phyloP scores from a whole-genome alignment of 495 filamentous ascomycete genomes.

The Endocarpon pusillum region DNA sequence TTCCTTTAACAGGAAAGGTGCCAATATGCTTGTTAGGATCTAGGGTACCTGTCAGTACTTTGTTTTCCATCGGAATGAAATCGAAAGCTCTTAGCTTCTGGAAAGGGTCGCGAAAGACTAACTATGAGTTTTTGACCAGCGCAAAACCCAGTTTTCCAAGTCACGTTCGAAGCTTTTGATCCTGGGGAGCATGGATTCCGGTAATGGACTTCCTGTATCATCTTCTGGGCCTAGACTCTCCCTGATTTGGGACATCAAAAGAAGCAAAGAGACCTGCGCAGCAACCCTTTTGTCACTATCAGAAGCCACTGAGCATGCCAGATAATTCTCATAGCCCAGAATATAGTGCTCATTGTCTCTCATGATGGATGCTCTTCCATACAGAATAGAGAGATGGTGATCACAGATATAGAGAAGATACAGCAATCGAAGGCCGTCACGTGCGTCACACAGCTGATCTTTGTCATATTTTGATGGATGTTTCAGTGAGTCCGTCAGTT shows the following conservation, averaged over 20 bases:
- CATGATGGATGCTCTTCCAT: slow-evolving; percentile 36
- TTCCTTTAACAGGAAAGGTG: slow-evolving; percentile 34
- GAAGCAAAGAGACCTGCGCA: slow-evolving; percentile 21
- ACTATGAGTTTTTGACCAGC: no score
- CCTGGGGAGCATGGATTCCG: slow-evolving; percentile 25
- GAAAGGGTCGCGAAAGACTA: no score
- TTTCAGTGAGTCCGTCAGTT: slow-evolving; percentile 23
- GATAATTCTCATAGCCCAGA: slow-evolving; percentile 18
- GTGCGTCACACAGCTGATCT: slow-evolving; percentile 20
- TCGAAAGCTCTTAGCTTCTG: slow-evolving; percentile 11
- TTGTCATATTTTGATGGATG: no score
- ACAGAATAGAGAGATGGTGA: slow-evolving; percentile 38
- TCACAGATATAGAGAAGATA: slow-evolving; percentile 39
- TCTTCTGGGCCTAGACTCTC: slow-evolving; percentile 22
- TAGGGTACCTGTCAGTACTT: slow-evolving; percentile 1
- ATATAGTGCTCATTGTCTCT: slow-evolving; percentile 21
- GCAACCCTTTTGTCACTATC: slow-evolving; percentile 21
- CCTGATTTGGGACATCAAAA: slow-evolving; percentile 22
- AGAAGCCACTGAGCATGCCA: slow-evolving; percentile 15
- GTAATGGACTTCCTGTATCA: slow-evolving; percentile 16
- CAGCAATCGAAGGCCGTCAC: slow-evolving; percentile 25
- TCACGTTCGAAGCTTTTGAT: slow-evolving; percentile 28
- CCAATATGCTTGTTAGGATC: slow-evolving; percentile 17
- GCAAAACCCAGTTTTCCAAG: slow-evolving; percentile 26
- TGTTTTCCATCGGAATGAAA: background rate